Percentiles rank a stretch among this genome's conserved stretches.
Evolutionary conservation across 495 filamentous ascomycete species (phyloP).

Genomic region (Podospora australis): DNA sequence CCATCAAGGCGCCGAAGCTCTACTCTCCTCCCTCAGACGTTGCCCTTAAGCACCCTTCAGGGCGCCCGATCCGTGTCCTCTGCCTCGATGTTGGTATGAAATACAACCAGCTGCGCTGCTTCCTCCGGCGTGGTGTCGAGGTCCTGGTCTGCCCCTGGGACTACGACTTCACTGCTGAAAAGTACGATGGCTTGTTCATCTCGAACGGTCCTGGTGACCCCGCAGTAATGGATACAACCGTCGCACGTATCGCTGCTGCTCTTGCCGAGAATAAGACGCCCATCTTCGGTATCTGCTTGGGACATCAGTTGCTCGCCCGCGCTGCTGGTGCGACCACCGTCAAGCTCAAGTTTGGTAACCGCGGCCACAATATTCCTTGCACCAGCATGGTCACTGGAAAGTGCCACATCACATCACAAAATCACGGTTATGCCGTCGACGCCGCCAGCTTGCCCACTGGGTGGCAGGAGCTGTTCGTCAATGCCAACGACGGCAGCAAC

Average conservation of each 20-base stretch:
- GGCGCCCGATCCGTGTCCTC: slow-evolving; percentile 75
- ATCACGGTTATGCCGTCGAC: slow-evolving; percentile 93
- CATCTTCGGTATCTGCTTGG: slow-evolving; percentile 94
- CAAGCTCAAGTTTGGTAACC: slow-evolving; percentile 99
- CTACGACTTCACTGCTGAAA: slow-evolving; percentile 73
- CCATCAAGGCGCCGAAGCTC: slow-evolving; percentile 71
- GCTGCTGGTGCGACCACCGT: slow-evolving; percentile 79
- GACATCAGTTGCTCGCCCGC: slow-evolving; percentile 88
- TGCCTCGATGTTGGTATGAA: slow-evolving; percentile 96
- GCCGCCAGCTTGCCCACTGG: slow-evolving; percentile 61
- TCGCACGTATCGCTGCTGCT: slow-evolving; percentile 65
- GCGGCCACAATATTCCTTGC: slow-evolving; percentile 97
- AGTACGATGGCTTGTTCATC: slow-evolving; percentile 94
- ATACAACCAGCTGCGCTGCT: slow-evolving; percentile 91
- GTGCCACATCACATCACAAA: slow-evolving; percentile 98
- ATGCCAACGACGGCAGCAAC: slow-evolving; percentile 96
- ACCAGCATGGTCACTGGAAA: slow-evolving; percentile 88
- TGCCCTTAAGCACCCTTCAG: slow-evolving; percentile 74
- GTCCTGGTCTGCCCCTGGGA: slow-evolving; percentile 94
- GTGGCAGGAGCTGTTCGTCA: slow-evolving; percentile 93
- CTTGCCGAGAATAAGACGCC: slow-evolving; percentile 71
- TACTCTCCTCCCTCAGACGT: slow-evolving; percentile 62
- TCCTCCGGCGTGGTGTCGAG: slow-evolving; percentile 85
- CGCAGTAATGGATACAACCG: slow-evolving; percentile 68
- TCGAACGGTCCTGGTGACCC: slow-evolving; percentile 97